phyloP scores from a whole-genome alignment of 2,329 filamentous ascomycete genomes.

The Aspergillus transmontanensis region DNA sequence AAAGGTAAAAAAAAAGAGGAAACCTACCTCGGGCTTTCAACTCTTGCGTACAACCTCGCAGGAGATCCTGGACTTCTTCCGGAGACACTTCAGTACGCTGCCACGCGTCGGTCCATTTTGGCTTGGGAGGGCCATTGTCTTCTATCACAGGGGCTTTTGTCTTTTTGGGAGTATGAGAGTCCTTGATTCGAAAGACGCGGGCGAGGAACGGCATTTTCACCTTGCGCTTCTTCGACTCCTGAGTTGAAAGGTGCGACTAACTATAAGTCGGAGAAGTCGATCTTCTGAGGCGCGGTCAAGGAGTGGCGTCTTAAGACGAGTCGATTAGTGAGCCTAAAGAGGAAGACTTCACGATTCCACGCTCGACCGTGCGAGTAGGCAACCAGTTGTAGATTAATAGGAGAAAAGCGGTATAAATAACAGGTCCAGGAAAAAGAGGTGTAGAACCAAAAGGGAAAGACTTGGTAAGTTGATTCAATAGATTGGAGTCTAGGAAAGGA shows the following conservation, averaged over 20 bases:
- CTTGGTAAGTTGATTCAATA: slow-evolving; percentile 6
- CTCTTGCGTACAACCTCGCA: slow-evolving; percentile 83
- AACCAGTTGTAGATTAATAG: not conserved
- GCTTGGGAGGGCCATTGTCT: slow-evolving; percentile 64
- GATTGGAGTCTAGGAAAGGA: slow-evolving; percentile 4
- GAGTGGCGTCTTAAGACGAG: slow-evolving; percentile 1
- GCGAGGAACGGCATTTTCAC: slow-evolving; percentile 60
- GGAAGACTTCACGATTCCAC: slow-evolving; percentile 6
- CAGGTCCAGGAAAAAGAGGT: not conserved
- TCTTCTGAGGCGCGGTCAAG: not conserved
- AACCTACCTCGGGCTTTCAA: slow-evolving; percentile 88
- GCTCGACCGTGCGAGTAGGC: slow-evolving; percentile 15
- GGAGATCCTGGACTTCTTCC: slow-evolving; percentile 86
- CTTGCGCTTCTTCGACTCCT: slow-evolving; percentile 14
- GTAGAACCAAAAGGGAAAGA: slow-evolving; percentile 4
- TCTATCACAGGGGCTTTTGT: slow-evolving; percentile 53
- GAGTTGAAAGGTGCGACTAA: slow-evolving; percentile 21
- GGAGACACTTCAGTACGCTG: slow-evolving; percentile 78
- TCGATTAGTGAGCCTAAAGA: slow-evolving; percentile 4
- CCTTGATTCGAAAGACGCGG: slow-evolving; percentile 72
- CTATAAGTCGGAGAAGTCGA: not conserved
- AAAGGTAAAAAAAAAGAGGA: slow-evolving; percentile 10
- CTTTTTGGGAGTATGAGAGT: slow-evolving; percentile 66
- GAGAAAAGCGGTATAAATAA: slow-evolving; percentile 5
- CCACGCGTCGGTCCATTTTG: slow-evolving; percentile 87